phyloP scores from a whole-genome alignment of 805 yeast genomes.

The Metschnikowia vanudenii region DNA sequence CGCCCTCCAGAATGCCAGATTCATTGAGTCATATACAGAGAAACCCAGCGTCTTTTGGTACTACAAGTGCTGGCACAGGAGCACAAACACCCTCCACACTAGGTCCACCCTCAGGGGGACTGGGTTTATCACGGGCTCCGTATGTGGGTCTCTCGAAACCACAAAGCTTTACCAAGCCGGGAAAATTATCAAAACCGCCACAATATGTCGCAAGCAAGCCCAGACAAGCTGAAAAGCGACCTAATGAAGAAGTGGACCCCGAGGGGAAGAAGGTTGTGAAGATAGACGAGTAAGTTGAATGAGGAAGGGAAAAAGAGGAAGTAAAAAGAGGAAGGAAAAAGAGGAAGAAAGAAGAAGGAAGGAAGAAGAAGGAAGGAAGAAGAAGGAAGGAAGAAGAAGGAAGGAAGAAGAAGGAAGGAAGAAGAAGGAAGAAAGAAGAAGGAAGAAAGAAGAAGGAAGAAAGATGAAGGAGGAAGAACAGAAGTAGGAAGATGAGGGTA shows the following conservation, averaged over 20 bases:
- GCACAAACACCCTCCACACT: background rate
- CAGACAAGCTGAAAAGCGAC: slow-evolving; percentile 11
- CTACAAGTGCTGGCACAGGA: background rate
- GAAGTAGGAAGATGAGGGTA: too few relatives aligned
- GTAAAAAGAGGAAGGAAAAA: too few relatives aligned
- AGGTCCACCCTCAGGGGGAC: background rate
- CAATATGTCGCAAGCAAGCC: slow-evolving; percentile 39
- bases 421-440: too few relatives aligned
- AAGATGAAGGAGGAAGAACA: too few relatives aligned
- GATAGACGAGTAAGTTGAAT: slow-evolving; percentile 3
- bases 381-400: too few relatives aligned
- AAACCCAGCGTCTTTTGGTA: too few relatives aligned
- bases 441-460: too few relatives aligned
- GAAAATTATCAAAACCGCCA: slow-evolving; percentile 35
- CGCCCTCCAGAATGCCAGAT: background rate
- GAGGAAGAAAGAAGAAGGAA: too few relatives aligned
- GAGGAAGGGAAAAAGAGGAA: background rate
- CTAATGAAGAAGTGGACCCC: slow-evolving; percentile 11
- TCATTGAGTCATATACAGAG: background rate
- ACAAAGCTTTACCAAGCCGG: slow-evolving; percentile 31
- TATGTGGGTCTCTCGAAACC: slow-evolving; percentile 25
- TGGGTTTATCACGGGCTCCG: slow-evolving; percentile 21
- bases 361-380: too few relatives aligned
- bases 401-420: too few relatives aligned
- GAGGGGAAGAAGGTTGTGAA: slow-evolving; percentile 11